Conservation (phyloP, 371 early-diverging fungal species). For the Actinomortierella wolfii region DNA sequence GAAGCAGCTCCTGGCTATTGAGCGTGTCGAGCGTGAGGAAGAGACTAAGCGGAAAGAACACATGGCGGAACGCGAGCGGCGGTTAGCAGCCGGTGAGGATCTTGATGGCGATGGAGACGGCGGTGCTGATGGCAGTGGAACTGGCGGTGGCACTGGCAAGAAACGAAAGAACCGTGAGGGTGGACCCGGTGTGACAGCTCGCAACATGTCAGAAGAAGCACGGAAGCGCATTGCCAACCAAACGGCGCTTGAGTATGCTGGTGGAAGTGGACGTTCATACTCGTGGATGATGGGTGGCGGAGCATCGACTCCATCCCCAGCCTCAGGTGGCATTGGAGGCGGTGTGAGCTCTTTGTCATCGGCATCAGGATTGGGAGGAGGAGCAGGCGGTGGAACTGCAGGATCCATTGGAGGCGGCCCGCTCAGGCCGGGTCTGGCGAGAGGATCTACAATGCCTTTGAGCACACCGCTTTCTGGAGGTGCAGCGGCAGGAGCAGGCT, state of each 20-base stretch:
- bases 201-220: constrained; percentile 71
- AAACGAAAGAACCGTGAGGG: constrained; percentile 64
- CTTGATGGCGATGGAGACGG: constrained; percentile 45
- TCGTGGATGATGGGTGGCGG: constrained; percentile 75
- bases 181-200: constrained; percentile 58
- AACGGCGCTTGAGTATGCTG: constrained; percentile 75
- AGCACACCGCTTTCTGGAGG: not conserved
- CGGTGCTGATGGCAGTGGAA: constrained; percentile 41
- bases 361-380: constrained; percentile 3
- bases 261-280: constrained; percentile 53
- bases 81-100: constrained; percentile 55
- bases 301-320: not conserved
- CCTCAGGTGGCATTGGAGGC: constrained; percentile 15
- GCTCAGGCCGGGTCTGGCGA: constrained; percentile 10
- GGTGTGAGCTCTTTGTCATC: constrained; percentile 5
- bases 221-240: constrained; percentile 73
- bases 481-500: constrained; percentile 8
- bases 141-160: constrained; percentile 42
- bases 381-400: constrained; percentile 2
- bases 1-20: constrained; percentile 72
- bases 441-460: constrained; percentile 5
- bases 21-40: constrained; percentile 74
- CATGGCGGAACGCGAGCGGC: constrained; percentile 55
- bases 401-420: constrained; percentile 10
- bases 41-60: constrained; percentile 63